Evolutionary conservation across 2,329 filamentous ascomycete species (phyloP).

Genomic region (Arthrobotrys iridis): DNA sequence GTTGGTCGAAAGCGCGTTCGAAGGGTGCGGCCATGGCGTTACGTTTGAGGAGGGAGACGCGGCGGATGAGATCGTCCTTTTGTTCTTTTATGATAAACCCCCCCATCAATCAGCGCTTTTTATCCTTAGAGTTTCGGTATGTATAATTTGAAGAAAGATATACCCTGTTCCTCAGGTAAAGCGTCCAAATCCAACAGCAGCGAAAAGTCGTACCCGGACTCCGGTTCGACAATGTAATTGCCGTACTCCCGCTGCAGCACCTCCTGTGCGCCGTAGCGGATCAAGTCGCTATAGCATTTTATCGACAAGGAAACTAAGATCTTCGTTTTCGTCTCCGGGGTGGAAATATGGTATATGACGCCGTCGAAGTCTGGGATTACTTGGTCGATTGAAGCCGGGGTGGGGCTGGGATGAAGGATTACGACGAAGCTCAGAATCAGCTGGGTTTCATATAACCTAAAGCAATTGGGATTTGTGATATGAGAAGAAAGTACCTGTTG

Average conservation of each 20-base stretch:
- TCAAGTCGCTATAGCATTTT: conserved; percentile 90
- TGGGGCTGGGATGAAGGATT: conserved; percentile 76
- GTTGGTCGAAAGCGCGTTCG: conserved; percentile 94
- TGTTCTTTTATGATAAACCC: conserved; percentile 70
- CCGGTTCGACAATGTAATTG: conserved; percentile 84
- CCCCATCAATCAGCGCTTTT: background rate
- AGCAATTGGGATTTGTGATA: background rate
- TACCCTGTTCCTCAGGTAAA: conserved; percentile 81
- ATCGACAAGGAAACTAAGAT: conserved; percentile 95
- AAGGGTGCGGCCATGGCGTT: conserved; percentile 99
- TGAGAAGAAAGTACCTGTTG: conserved; percentile 70
- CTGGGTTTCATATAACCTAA: background rate
- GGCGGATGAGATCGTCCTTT: conserved; percentile 83
- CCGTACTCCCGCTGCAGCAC: conserved; percentile 96
- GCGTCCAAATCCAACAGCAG: conserved; percentile 87
- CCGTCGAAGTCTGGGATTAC: conserved; percentile 99
- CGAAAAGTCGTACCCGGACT: conserved; percentile 95
- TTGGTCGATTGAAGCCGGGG: conserved; percentile 92
- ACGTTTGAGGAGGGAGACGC: conserved; percentile 91
- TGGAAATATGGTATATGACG: conserved; percentile 98
- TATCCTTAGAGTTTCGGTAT: background rate
- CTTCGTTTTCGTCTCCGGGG: conserved; percentile 89
- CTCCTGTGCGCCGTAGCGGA: conserved; percentile 90
- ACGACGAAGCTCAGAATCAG: background rate
- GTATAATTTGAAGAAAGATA: conserved; percentile 34